phyloP scores from a whole-genome alignment of 192 early-diverging fungal species.

The Chytriomyces sp. region DNA sequence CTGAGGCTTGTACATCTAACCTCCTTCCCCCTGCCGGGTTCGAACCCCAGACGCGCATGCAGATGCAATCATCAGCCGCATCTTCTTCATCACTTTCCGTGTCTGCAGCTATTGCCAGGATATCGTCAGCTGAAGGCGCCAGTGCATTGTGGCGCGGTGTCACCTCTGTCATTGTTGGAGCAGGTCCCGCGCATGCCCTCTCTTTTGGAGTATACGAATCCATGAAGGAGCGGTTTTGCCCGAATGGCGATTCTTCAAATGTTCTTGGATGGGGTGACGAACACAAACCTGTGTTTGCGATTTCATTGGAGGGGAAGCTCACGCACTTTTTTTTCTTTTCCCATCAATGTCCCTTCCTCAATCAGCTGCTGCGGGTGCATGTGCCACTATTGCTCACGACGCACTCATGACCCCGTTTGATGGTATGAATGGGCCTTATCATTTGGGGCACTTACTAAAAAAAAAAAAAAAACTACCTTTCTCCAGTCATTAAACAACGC shows the following conservation, averaged over 20 bases:
- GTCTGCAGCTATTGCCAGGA: slow-evolving; percentile 68
- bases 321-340: not conserved
- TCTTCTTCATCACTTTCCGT: not conserved
- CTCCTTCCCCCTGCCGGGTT: no score
- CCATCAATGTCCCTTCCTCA: not conserved
- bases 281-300: not conserved
- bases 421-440: slow-evolving; percentile 52
- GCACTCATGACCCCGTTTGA: slow-evolving; percentile 97
- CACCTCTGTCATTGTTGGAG: slow-evolving; percentile 86
- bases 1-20: no score
- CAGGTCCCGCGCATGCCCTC: slow-evolving; percentile 94
- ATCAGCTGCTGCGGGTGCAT: slow-evolving; percentile 80
- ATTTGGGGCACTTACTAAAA: not conserved
- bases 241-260: slow-evolving; percentile 42
- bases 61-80: no score
- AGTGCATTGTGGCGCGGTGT: slow-evolving; percentile 89
- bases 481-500: slow-evolving; percentile 86
- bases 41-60: no score
- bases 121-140: slow-evolving; percentile 76
- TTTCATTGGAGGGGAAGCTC: not conserved
- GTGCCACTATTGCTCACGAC: slow-evolving; percentile 86
- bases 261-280: slow-evolving; percentile 67
- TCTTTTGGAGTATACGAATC: slow-evolving; percentile 95
- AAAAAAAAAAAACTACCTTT: not conserved
- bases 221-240: slow-evolving; percentile 79